phyloP scores from a whole-genome alignment of 805 yeast genomes.

The Kuraishia ogatae region DNA sequence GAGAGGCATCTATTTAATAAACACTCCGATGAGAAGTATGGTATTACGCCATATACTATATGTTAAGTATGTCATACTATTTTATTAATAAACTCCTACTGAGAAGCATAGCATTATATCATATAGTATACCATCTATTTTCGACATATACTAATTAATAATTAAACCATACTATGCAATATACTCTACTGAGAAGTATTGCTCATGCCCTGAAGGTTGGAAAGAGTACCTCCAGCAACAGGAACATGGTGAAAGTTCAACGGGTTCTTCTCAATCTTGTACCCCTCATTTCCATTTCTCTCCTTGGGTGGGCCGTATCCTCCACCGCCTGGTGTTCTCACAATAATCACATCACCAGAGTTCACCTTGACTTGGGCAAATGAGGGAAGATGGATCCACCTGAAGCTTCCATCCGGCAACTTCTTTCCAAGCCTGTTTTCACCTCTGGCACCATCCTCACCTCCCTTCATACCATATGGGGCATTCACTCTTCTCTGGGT shows the following conservation, averaged over 20 bases:
- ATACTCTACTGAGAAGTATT: not conserved
- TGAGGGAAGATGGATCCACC: slow-evolving; percentile 24
- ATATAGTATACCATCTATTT: not conserved
- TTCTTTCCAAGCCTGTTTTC: slow-evolving; percentile 26
- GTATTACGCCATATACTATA: no score
- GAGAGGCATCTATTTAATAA: no score
- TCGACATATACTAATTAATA: no score
- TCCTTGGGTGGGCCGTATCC: slow-evolving; percentile 32
- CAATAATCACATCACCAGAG: slow-evolving; percentile 27
- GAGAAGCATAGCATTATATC: no score
- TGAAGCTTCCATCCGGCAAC: slow-evolving; percentile 15
- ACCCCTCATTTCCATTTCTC: slow-evolving; percentile 23
- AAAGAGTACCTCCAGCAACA: slow-evolving; percentile 14
- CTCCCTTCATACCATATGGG: slow-evolving; percentile 50
- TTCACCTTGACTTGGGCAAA: slow-evolving; percentile 31
- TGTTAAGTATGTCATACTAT: no score
- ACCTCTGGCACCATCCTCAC: slow-evolving; percentile 43
- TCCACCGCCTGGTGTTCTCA: slow-evolving; percentile 37
- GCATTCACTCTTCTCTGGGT: slow-evolving; percentile 45
- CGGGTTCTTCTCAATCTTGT: slow-evolving; percentile 7
- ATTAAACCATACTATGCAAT: not conserved
- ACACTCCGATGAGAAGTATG: no score
- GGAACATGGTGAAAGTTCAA: slow-evolving; percentile 8
- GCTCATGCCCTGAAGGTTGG: slow-evolving; percentile 7
- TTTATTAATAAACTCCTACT: no score